Base-by-base conservation (phyloP, 2,329 filamentous ascomycete species). In the Parafenestella ontariensis region DNA sequence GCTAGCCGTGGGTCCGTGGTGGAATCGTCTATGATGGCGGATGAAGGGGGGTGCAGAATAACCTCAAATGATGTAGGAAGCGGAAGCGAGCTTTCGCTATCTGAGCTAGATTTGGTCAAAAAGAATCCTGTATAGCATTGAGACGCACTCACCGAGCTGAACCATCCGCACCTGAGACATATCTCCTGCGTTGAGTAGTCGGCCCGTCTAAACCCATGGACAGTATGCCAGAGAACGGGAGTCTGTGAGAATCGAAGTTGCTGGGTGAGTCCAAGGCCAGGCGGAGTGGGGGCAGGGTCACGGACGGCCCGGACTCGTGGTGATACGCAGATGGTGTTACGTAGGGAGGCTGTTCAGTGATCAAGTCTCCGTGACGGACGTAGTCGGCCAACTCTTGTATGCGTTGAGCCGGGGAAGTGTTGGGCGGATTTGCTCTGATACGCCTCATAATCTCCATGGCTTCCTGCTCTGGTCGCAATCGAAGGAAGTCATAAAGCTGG, bases 21-120 rank as follows among this genome's bases (percentile, higher is more conserved):
- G 26, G 53, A 23, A 34, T 58, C 47, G 45, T 56, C 49, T 7
- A 48, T 20, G 23, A 39, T 42, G 26, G 47, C 40, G 41, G 46
- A 50, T 2, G 59, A 51, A 20, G 51, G 29, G 10, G 55, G 54
- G 10, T 65, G 59, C 7, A 70, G 24, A 5, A 70, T 58, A 8
- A 64, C 58, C 29, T 66, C 63, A 43, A 70, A 62, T 15, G 67
- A 65, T 13, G 60, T 66, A n/a, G 46, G 59, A 10, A 39, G 50
- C 15, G 56, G 57, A 31, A 57, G 41, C 17, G 59, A 56, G 36
- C 41, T 53, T 54, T 59, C 60, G 48, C 56, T 63, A 57, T 66
- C 68, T 68, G 64, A 68, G 55, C 70, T 71, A 53, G 52, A 37
- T 64, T 66, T 65, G 67, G 69, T 70, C 65, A 71, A 71, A 68